Percentiles rank a stretch among this genome's conserved stretches.
These are phyloP conservation scores for Heliocybe sulcata DNA, from an alignment of 1,284 basidiomycete genomes.

Conservation along the genomic window DNA sequence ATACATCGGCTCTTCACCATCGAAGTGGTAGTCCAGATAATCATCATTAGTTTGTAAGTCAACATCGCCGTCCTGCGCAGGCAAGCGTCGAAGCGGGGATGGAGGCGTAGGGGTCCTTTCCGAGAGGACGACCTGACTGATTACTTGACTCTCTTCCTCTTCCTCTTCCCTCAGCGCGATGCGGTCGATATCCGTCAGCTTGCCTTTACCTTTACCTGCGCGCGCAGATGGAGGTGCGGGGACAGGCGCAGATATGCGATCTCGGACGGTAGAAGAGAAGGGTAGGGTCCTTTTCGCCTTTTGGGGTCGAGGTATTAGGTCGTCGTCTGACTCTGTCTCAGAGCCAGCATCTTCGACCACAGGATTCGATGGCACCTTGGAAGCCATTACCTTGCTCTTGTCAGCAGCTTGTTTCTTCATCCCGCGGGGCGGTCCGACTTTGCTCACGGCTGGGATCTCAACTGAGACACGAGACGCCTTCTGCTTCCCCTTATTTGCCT, in stretches of 20 bases:
- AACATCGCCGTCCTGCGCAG: neutral
- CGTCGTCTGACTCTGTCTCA: neutral
- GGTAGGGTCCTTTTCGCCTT: neutral
- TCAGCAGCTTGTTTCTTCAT: conserved; percentile 5
- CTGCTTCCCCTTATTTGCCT: neutral
- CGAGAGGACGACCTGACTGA: neutral
- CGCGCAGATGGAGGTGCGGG: neutral
- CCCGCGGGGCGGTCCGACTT: conserved; percentile 21
- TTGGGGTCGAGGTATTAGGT: neutral
- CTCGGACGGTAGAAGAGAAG: neutral
- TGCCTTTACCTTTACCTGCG: neutral
- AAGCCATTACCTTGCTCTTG: neutral
- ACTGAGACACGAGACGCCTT: neutral
- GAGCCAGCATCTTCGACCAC: neutral
- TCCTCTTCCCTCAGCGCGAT: conserved; percentile 1
- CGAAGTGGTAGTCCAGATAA: neutral
- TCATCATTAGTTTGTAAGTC: neutral
- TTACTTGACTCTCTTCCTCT: neutral
- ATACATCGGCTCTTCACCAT: neutral
- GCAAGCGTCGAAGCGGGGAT: neutral
- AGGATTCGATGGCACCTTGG: neutral
- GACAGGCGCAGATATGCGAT: neutral
- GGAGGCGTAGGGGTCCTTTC: neutral
- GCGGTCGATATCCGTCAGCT: neutral
- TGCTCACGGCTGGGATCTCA: neutral